These are phyloP conservation scores for Hippophae tibetana DNA, from an alignment of 306 rosid genomes.

Conservation along the genomic window DNA sequence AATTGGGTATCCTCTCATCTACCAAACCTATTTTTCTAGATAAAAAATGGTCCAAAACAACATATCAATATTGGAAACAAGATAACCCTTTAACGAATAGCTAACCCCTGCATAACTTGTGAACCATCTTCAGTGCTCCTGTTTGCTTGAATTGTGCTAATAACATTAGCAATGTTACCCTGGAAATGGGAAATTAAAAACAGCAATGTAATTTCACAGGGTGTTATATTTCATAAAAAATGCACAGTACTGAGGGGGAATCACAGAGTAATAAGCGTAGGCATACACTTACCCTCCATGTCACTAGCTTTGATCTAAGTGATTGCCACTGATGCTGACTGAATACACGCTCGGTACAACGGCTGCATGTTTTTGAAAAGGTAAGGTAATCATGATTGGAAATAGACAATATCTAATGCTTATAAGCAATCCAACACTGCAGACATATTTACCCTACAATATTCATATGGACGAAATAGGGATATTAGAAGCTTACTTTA, in stretches of 20 bases:
- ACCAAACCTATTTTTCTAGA: slow-evolving; percentile 5
- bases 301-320: slow-evolving; percentile 57
- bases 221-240: background rate
- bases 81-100: slow-evolving; percentile 39
- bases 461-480: background rate
- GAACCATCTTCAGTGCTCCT: slow-evolving; percentile 58
- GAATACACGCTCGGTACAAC: slow-evolving; percentile 57
- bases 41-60: slow-evolving; percentile 12
- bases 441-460: background rate
- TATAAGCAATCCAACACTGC: background rate
- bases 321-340: slow-evolving; percentile 73
- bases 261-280: background rate
- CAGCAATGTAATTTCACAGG: background rate
- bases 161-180: slow-evolving; percentile 70
- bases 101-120: slow-evolving; percentile 63
- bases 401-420: background rate
- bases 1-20: background rate
- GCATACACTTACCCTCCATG: slow-evolving; percentile 72
- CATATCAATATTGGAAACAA: background rate
- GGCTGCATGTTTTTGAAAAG: slow-evolving; percentile 43
- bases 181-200: slow-evolving; percentile 19
- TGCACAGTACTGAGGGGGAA: background rate
- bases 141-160: slow-evolving; percentile 70
- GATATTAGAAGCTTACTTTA: slow-evolving; percentile 36
- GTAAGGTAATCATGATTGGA: background rate